A percentile compares a stretch with the other conserved stretches of the same genome.
phyloP scores from a whole-genome alignment of 495 filamentous ascomycete species.

The Halenospora varia region DNA sequence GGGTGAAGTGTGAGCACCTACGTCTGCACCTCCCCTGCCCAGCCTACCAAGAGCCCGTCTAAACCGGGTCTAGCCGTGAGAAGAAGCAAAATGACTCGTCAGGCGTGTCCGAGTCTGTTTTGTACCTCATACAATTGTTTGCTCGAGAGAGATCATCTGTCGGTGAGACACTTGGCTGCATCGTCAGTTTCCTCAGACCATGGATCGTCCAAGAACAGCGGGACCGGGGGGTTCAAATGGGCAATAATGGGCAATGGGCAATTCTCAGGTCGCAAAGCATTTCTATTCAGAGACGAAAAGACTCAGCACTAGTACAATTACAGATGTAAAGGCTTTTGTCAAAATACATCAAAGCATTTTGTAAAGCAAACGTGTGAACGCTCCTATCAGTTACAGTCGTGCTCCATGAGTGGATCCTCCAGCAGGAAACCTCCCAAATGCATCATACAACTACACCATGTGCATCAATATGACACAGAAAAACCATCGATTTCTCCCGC shows the following conservation, averaged over 20 bases:
- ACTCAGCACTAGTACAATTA: neutral
- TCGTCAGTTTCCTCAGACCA: neutral
- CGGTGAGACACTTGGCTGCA: neutral
- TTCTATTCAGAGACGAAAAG: neutral
- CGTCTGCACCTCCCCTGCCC: neutral
- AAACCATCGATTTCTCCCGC: slow-evolving; percentile 7
- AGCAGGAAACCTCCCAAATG: slow-evolving; percentile 9
- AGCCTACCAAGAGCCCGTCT: too few species aligned
- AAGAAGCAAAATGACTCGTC: neutral
- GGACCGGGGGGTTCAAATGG: too few species aligned
- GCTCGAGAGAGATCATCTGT: neutral
- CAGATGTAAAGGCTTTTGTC: slow-evolving; percentile 21
- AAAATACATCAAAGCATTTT: slow-evolving; percentile 27
- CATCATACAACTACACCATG: slow-evolving; percentile 26
- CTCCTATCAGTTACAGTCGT: slow-evolving; percentile 26
- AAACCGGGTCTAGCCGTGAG: neutral
- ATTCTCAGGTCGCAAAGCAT: neutral
- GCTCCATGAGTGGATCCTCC: slow-evolving; percentile 3
- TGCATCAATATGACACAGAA: slow-evolving; percentile 17
- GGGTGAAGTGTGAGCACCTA: neutral
- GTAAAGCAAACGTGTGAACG: slow-evolving; percentile 17
- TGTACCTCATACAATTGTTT: neutral
- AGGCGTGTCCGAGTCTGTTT: neutral
- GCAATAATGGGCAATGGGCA: too few species aligned
- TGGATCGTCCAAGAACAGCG: too few species aligned